Percentiles rank a stretch among this genome's conserved stretches.
Evolutionary conservation across 306 rosid genomes (phyloP).

Genomic region (Pueraria montana): DNA sequence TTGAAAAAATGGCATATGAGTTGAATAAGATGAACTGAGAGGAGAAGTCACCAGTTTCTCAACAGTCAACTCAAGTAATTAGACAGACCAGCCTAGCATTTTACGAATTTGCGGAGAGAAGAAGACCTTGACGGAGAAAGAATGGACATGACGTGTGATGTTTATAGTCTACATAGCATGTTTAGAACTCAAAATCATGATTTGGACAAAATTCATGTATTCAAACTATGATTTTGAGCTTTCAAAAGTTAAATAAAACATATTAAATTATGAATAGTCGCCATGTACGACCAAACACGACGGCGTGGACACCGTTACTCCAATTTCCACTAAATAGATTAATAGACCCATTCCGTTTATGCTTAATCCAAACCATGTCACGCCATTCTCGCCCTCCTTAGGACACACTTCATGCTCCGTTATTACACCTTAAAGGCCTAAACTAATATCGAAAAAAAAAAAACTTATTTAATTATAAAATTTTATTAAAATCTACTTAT

Average conservation of each 20-base stretch:
- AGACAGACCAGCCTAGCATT: background rate
- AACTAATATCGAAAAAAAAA: no score
- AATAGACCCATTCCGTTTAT: no score
- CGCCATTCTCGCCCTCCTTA: no score
- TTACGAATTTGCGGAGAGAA: background rate
- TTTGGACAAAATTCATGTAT: background rate
- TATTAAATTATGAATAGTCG: slow-evolving; percentile 10
- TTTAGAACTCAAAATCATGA: background rate
- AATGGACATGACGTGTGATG: no score
- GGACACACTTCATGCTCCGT: no score
- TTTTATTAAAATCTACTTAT: no score
- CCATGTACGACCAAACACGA: background rate
- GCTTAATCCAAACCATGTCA: no score
- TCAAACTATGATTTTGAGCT: background rate
- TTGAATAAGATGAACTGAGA: background rate
- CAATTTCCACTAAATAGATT: no score
- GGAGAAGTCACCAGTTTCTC: background rate
- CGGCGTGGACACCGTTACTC: background rate
- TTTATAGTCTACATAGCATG: background rate
- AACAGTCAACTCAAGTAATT: no score
- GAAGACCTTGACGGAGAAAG: background rate
- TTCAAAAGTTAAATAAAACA: background rate
- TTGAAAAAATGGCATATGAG: background rate
- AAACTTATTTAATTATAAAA: no score
- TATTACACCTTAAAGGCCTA: no score